phyloP scores from a whole-genome alignment of 1,139 yeast genomes.

The Geotrichum siamense region DNA sequence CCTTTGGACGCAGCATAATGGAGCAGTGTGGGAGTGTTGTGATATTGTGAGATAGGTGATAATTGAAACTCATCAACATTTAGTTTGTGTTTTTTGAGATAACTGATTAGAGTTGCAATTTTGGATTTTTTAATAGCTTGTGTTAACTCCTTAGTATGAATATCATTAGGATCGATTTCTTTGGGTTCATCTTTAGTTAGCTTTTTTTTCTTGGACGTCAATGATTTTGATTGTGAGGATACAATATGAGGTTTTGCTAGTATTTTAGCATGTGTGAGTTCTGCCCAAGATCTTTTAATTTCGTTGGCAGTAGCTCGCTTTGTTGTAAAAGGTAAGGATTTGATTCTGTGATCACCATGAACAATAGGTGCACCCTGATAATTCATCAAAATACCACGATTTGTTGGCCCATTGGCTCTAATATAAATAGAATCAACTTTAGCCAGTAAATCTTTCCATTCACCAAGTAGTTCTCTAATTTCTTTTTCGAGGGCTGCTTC shows the following conservation, averaged over 20 bases:
- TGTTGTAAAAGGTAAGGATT: conserved; percentile 79
- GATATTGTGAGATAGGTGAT: conserved; percentile 44
- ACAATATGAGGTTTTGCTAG: conserved; percentile 50
- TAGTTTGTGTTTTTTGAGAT: conserved; percentile 52
- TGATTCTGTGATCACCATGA: conserved; percentile 30
- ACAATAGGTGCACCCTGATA: conserved; percentile 49
- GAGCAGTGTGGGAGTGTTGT: conserved; percentile 61
- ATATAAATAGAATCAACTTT: conserved; percentile 67
- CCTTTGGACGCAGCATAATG: conserved; percentile 74
- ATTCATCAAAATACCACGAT: conserved; percentile 58
- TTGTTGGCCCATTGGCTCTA: conserved; percentile 73
- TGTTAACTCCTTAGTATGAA: conserved; percentile 52
- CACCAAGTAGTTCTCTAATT: conserved; percentile 54
- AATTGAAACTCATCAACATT: conserved; percentile 43
- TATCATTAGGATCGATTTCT: conserved; percentile 33
- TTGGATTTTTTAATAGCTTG: conserved; percentile 61
- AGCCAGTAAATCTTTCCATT: conserved; percentile 51
- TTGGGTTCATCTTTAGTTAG: conserved; percentile 26
- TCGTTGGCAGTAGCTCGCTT: conserved; percentile 80
- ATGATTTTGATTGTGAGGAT: conserved; percentile 25
- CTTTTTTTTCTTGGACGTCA: conserved; percentile 9
- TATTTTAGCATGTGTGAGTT: conserved; percentile 54
- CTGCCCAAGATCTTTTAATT: conserved; percentile 77
- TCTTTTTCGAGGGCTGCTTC: conserved; percentile 79
- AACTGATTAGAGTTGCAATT: conserved; percentile 65